These are phyloP conservation scores for Petunia axillaris DNA, from an alignment of 257 asterid genomes.

Conservation along the genomic window DNA sequence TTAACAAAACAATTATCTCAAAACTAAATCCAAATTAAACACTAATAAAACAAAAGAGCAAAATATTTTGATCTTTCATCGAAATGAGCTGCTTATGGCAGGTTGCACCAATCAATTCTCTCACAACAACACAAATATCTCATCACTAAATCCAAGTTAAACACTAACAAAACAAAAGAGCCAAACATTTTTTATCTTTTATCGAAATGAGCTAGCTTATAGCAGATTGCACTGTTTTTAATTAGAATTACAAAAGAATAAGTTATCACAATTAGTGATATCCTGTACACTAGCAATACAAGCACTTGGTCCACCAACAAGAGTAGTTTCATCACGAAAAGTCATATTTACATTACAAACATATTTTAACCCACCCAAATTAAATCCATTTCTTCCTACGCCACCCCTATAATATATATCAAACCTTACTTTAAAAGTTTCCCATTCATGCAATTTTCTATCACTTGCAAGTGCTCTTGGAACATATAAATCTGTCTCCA, in stretches of 20 bases:
- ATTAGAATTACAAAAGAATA: background rate
- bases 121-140: background rate
- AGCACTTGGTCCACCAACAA: conserved; percentile 23
- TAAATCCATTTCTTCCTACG: conserved; percentile 27
- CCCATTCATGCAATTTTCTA: conserved; percentile 21
- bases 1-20: no score
- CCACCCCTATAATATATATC: conserved; percentile 23
- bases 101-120: background rate
- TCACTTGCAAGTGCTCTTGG: conserved; percentile 26
- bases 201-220: background rate
- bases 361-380: conserved; percentile 22
- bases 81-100: no score
- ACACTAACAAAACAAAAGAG: background rate
- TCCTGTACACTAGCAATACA: conserved; percentile 22
- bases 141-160: background rate
- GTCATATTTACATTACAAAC: conserved; percentile 14
- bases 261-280: conserved; percentile 21
- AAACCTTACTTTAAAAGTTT: conserved; percentile 16
- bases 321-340: conserved; percentile 21
- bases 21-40: no score
- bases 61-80: no score
- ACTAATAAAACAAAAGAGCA: no score
- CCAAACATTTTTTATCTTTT: background rate
- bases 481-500: conserved; percentile 23
- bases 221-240: background rate